Conservation (phyloP, 495 filamentous ascomycete species). For the Amniculicola lignicola region DNA sequence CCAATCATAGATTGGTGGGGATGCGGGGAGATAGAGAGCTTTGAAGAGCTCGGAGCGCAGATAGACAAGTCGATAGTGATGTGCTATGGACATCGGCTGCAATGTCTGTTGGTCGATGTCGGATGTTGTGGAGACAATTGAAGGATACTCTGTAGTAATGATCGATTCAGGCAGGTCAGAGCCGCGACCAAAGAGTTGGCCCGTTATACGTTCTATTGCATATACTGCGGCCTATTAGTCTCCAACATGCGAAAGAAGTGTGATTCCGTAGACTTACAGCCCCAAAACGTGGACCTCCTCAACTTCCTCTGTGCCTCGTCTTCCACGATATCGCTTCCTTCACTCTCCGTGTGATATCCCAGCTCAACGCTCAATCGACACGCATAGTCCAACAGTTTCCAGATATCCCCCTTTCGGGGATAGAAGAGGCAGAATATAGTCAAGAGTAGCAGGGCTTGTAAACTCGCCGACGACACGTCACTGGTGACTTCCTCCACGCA, state of each 20-base stretch:
- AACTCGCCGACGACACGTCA: not conserved
- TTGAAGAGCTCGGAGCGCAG: slow-evolving; percentile 17
- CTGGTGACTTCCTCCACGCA: slow-evolving; percentile 19
- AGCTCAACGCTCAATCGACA: slow-evolving; percentile 12
- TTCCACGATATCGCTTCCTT: not conserved
- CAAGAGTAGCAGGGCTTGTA: slow-evolving; percentile 10
- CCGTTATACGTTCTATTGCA: slow-evolving; percentile 12
- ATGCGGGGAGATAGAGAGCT: slow-evolving; percentile 7
- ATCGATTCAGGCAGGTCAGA: slow-evolving; percentile 16
- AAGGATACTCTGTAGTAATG: slow-evolving; percentile 16
- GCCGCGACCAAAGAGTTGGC: slow-evolving; percentile 14
- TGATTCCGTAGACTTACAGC: not conserved
- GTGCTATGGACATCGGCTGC: slow-evolving; percentile 13
- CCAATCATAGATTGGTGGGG: slow-evolving; percentile 1
- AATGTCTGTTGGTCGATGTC: slow-evolving; percentile 1
- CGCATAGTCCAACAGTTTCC: slow-evolving; percentile 17
- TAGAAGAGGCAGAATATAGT: slow-evolving; percentile 9
- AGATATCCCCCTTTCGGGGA: slow-evolving; percentile 10
- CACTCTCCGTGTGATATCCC: slow-evolving; percentile 13
- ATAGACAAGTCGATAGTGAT: slow-evolving; percentile 17
- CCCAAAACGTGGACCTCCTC: slow-evolving; percentile 16
- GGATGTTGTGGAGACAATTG: not conserved
- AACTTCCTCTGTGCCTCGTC: slow-evolving; percentile 14
- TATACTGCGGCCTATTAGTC: not conserved
- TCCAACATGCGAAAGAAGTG: not conserved